phyloP scores from a whole-genome alignment of 192 early-diverging fungal species.

The Pecoramyces ruminantium region DNA sequence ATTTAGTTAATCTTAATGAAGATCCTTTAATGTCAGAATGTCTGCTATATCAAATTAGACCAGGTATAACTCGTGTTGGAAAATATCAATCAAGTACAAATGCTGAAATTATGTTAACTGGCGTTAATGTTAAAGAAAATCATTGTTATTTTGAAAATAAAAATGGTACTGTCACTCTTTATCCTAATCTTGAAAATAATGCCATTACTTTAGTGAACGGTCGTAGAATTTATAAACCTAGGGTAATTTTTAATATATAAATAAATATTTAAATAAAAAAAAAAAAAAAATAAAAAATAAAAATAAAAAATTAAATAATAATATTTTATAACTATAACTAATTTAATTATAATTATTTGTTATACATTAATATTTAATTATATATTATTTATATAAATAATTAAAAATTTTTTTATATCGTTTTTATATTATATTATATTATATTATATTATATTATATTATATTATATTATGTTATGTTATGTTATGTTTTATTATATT shows the following conservation, averaged over 20 bases:
- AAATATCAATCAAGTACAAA: constrained; percentile 8
- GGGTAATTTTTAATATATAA: not conserved
- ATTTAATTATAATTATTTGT: no score
- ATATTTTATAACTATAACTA: no score
- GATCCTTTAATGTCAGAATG: constrained; percentile 81
- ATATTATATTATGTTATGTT: no score
- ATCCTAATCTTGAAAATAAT: constrained; percentile 21
- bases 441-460: no score
- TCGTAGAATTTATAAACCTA: constrained; percentile 30
- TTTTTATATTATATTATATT: no score
- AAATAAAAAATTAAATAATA: no score
- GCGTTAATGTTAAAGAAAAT: constrained; percentile 30
- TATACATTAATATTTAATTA: no score
- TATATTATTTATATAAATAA: no score
- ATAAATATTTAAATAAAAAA: no score
- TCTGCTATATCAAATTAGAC: constrained; percentile 69
- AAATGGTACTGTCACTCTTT: constrained; percentile 33
- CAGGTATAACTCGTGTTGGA: constrained; percentile 54
- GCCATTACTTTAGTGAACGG: constrained; percentile 66
- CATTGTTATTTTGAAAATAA: constrained; percentile 65
- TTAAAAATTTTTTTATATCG: no score
- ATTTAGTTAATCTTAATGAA: constrained; percentile 79
- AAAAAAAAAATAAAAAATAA: no score
- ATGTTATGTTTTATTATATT: no score
- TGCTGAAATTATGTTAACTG: constrained; percentile 42